Evolutionary conservation across 2,329 filamentous ascomycete genomes (phyloP).

Genomic region (Aureobasidium musti): DNA sequence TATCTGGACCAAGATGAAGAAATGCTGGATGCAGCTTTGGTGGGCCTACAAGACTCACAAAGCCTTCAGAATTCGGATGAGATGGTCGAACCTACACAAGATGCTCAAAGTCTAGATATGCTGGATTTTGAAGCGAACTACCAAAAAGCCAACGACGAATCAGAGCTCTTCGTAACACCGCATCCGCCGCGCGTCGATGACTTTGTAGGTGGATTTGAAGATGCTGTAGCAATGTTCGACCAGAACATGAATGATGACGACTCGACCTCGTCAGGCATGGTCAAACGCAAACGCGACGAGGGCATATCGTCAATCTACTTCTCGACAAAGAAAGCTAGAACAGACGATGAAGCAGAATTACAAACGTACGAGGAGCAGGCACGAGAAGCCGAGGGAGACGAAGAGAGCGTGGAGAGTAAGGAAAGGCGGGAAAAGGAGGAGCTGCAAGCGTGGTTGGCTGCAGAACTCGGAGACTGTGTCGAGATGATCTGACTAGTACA

Average conservation of each 20-base stretch:
- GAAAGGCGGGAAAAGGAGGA: conserved; percentile 33
- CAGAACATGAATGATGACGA: neutral
- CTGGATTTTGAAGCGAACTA: neutral
- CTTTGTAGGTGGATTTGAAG: neutral
- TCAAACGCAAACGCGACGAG: conserved; percentile 14
- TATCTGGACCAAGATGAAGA: conserved; percentile 31
- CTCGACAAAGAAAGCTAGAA: conserved; percentile 5
- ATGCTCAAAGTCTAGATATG: neutral
- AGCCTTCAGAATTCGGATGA: conserved; percentile 1
- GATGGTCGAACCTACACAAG: neutral
- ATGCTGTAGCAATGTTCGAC: neutral
- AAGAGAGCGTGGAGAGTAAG: conserved; percentile 17
- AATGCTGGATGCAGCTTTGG: conserved; percentile 31
- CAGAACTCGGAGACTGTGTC: conserved; percentile 46
- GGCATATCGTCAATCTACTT: neutral
- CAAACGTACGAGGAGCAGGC: neutral
- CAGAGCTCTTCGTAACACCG: conserved; percentile 1
- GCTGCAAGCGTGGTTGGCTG: conserved; percentile 44
- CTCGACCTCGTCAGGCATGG: neutral
- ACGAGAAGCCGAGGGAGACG: conserved; percentile 10
- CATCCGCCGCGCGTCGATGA: neutral
- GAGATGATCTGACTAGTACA: conserved; percentile 37
- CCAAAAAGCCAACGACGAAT: neutral
- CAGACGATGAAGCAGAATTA: neutral
- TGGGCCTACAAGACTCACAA: conserved; percentile 31